Evolutionary conservation across 1,284 basidiomycete species (phyloP), one percentile per base, ranked within the genome.

Genomic region (Thecaphora frezii): DNA sequence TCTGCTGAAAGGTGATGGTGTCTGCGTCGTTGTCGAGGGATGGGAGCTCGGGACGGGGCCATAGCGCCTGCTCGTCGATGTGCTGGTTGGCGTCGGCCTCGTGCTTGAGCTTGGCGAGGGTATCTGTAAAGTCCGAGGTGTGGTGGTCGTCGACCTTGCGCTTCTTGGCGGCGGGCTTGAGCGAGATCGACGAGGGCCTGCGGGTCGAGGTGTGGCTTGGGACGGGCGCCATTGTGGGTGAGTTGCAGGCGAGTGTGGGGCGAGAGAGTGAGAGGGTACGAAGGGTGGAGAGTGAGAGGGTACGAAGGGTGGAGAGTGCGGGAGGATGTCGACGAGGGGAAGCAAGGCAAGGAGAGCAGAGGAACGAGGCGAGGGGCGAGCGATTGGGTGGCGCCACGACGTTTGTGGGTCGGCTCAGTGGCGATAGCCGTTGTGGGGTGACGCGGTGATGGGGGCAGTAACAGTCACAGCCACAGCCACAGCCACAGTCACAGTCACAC

Each of bases 1-100:
- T 77, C 54, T 78, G 76, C 56, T 78, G 76, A 48, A 78, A 78
- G 23, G 65, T 64, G 50, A 76, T 56, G 24, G 38, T 37, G 33
- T 73, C 63, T 10, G 44, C 56, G 23, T 65, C 49, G 24, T 64
- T 42, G 44, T 74, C 65, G 38, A 76, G 46, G 2, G 57, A 53
- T 3, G 58, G 48, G 23, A 74, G 51, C 16, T 54, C 45, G 5
- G 74, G 74, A 12, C 74, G 65, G 3, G 66, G 66, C 74, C 74
- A 76, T 12, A 56, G 38, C 25, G 62, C 58, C 36, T 69, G 46
- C 23, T 60, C 61, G 45, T 70, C 73, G 16, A 57, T 49, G n/a
- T 52, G 46, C 50, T 56, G 54, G 36, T 52, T 66, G 12, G 57
- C 66, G 23, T 68, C 59, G 36, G 56, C 64, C 39, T 61, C 59